Percentiles rank a stretch among this genome's conserved stretches.
These are phyloP conservation scores for Ophiostoma novo-ulmi DNA, from an alignment of 2,329 filamentous ascomycete genomes.

Conservation along the genomic window DNA sequence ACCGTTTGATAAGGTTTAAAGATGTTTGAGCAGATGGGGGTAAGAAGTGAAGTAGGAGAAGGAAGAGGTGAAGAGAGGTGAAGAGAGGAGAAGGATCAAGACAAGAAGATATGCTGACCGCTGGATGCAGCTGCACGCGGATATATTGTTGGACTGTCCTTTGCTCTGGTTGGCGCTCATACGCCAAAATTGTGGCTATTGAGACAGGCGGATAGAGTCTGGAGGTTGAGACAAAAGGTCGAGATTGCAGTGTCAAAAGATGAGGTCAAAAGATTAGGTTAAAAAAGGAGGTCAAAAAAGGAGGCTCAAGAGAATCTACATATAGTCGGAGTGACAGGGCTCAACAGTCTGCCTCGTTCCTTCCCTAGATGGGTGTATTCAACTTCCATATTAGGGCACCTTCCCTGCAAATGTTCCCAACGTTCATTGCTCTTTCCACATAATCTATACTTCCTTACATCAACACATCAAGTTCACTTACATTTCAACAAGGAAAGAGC, in stretches of 20 bases:
- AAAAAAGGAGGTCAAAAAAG: neutral
- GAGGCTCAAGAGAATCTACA: neutral
- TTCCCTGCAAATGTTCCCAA: neutral
- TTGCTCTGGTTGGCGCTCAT: neutral
- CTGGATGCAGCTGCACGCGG: constrained; percentile 7
- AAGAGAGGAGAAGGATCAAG: neutral
- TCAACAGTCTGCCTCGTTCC: neutral
- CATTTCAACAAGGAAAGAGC: neutral
- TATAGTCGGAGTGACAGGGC: neutral
- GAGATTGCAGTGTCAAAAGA: neutral
- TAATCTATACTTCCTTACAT: neutral
- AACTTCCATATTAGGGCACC: neutral
- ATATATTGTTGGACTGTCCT: neutral
- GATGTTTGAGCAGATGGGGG: neutral
- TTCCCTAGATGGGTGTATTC: neutral
- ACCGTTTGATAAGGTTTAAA: no score
- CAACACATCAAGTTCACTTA: no score
- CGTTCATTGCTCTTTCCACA: neutral
- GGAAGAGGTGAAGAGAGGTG: neutral
- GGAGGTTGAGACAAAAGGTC: neutral
- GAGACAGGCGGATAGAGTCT: neutral
- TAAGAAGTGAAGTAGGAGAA: neutral
- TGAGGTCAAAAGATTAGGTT: neutral
- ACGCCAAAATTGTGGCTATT: neutral
- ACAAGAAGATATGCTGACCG: neutral